phyloP scores from a whole-genome alignment of 805 yeast species.

The Wickerhamiella azyma region DNA sequence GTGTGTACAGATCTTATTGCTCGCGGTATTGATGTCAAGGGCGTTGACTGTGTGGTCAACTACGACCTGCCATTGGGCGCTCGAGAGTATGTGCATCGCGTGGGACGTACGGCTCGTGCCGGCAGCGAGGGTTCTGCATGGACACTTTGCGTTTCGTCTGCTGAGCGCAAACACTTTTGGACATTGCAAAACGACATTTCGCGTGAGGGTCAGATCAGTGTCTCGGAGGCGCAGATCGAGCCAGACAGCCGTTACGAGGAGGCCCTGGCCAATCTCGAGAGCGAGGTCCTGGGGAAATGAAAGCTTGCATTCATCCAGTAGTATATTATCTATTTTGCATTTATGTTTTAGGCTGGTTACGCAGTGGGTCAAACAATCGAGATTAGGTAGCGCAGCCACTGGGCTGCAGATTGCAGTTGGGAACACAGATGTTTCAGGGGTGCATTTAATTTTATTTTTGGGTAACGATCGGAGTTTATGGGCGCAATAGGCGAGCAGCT shows the following conservation, averaged over 20 bases:
- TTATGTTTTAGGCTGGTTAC: neutral
- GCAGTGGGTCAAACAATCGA: neutral
- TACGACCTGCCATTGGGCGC: constrained; percentile 83
- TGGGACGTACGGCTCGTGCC: constrained; percentile 97
- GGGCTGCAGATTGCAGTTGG: too few relatives aligned
- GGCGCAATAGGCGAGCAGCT: too few relatives aligned
- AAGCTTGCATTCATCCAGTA: too few relatives aligned
- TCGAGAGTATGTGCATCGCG: constrained; percentile 88
- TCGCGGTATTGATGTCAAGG: constrained; percentile 79
- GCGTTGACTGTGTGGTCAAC: constrained; percentile 64
- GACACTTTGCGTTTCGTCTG: constrained; percentile 59
- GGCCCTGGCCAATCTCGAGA: constrained; percentile 33
- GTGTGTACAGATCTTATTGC: constrained; percentile 82
- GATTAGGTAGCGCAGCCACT: too few relatives aligned
- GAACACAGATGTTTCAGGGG: too few relatives aligned
- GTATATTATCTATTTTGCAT: neutral
- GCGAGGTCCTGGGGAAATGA: constrained; percentile 20
- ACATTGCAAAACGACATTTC: constrained; percentile 23
- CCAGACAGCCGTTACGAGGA: constrained; percentile 30
- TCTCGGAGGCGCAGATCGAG: constrained; percentile 22
- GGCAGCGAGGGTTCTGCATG: constrained; percentile 62
- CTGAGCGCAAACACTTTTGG: constrained; percentile 45
- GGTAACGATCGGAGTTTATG: too few relatives aligned
- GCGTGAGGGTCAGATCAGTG: constrained; percentile 22
- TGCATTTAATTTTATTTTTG: too few relatives aligned